Base-by-base conservation (phyloP, 495 filamentous ascomycete species). In the Glarea lozoyensis region DNA sequence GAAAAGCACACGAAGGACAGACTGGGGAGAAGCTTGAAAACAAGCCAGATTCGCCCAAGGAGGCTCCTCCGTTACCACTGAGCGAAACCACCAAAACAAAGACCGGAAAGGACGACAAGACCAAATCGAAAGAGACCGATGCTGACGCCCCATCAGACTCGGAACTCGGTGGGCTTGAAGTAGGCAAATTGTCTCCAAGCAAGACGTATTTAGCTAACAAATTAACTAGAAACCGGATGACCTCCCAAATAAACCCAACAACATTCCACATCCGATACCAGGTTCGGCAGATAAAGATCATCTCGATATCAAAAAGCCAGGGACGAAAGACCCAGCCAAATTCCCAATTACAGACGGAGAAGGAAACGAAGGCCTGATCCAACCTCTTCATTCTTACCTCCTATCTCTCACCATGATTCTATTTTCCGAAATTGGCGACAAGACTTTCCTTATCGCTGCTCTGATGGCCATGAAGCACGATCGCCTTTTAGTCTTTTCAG, bases 381-480 rank as follows among this genome's bases (percentile, higher is more conserved):
- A 81, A 51, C 85, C 88, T 0, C 70, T 95, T 41, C 92, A 98
- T 61, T 97, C 92, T 9, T 92, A 92, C 55, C 52, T 89, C 18
- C 84, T 96, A 37, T 92, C 92, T 6, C 78, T 95, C 40, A 87
- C 88, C 45, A 97, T 97, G 92, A 98, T 98, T 48, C 72, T 97
- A 42, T 85, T 97, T 53, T 96, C 92, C 48, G 92, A 98, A 60
- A 80, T 98, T 58, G 92, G 92, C 45, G 92, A 98, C 75, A 98
- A 98, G 62, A 98, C 92, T 0, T 98, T 98, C 66, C 72, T 98
- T 30, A 87, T 98, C 32, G 92, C 92, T 11, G 92, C 92, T 18
- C 73, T 98, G 16, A 98, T 98, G 92, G 92, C 92, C 1, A 98
- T 98, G 92, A 87, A 94, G 52, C 89, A 98, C 58, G 83, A 92